Base-by-base conservation (phyloP, 2,329 filamentous ascomycete species). In the Podosphaera fusca region DNA sequence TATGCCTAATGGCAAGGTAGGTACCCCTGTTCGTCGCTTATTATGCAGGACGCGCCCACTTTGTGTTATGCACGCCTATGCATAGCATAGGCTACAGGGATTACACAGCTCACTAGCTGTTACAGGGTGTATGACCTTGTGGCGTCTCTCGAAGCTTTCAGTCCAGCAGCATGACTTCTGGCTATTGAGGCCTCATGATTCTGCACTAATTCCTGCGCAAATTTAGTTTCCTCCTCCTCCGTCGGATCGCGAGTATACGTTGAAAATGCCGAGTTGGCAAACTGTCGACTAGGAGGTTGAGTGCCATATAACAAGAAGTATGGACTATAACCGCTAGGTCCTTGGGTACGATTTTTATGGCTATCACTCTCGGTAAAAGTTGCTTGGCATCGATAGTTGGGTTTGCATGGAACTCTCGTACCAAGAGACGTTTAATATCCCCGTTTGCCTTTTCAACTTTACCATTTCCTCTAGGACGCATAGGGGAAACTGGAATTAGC, bases 291-390 rank as follows among this genome's bases (percentile, higher is more conserved):
- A 10, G 33, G 51, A 21, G 51, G 51, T n/a, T 54, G 51, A 54
- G 51, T 54, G n/a, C 51, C 51, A 40, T 38, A 54, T n/a, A 54
- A 30, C n/a, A 54, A 38, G 34, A 54, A 54, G 38, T 38, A 38
- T n/a, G 51, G 51, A 30, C 51, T 54, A 12, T 54, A 38, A 29
- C 51, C 35, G 31, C 51, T 54, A 29, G 51, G 33, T 54, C 51
- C 34, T 21, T 31, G 51, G 8, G 51, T 54, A 7, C 35, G 33
- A 54, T 54, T 54, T 21, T 54, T 36, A 54, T 54, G 7, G 33
- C 10, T 12, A 54, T 40, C 5, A 40, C 9, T 29, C 51, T 31
- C 3, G 33, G 7, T n/a, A 54, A n/a, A 35, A 54, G 31, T 38
- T 36, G 33, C 31, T 40, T 12, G 31, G 33, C 34, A 21, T 14